These are phyloP conservation scores for Umbelopsis sp. DNA, from an alignment of 371 early-diverging fungal genomes.

Conservation along the genomic window DNA sequence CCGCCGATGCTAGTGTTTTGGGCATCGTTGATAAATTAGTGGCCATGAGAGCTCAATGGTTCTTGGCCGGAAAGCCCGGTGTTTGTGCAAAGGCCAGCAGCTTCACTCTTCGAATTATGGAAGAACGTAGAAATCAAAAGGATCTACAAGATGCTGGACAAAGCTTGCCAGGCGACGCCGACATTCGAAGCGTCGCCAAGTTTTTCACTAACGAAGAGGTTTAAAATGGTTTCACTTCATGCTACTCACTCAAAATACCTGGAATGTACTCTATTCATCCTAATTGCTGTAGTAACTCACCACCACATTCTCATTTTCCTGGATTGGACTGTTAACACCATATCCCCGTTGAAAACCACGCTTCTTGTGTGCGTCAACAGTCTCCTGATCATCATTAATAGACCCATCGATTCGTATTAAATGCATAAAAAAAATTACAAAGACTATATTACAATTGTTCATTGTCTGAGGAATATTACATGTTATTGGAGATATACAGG, in stretches of 20 bases:
- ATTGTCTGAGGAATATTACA: not conserved
- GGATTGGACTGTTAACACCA: too few species aligned
- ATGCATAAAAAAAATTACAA: constrained; percentile 1
- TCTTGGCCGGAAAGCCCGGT: constrained; percentile 45
- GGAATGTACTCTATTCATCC: not conserved
- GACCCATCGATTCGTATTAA: not conserved
- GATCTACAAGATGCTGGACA: not conserved
- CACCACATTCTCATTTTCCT: too few species aligned
- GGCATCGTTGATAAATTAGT: constrained; percentile 54
- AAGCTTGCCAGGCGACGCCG: not conserved
- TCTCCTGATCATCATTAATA: not conserved
- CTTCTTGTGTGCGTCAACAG: not conserved
- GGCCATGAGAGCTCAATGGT: constrained; percentile 52
- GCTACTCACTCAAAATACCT: not conserved
- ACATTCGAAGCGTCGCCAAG: not conserved
- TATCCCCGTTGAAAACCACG: too few species aligned
- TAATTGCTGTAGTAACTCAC: too few species aligned
- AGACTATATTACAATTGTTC: constrained; percentile 10
- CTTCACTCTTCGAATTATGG: constrained; percentile 43
- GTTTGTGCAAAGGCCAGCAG: constrained; percentile 47
- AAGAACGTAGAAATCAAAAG: constrained; percentile 11
- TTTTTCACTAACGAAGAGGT: not conserved
- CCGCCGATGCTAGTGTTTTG: constrained; percentile 38
- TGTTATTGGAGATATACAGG: constrained; percentile 64
- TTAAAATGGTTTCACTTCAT: not conserved